Conservation (phyloP, 306 rosid genomes). For the Crotalaria pallida region DNA sequence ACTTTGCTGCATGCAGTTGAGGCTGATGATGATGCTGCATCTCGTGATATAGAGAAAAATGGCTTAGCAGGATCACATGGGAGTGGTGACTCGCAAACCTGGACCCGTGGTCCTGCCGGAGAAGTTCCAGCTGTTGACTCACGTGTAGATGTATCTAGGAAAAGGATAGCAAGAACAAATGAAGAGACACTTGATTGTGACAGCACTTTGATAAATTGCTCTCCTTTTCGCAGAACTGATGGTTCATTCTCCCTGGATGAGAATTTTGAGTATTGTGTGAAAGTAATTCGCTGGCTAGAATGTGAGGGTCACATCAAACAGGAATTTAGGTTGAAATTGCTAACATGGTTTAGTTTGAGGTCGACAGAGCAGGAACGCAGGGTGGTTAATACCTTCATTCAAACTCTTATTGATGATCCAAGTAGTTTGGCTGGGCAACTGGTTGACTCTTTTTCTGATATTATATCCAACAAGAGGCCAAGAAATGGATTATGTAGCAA, state of each 20-base stretch:
- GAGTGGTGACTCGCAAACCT: conserved; percentile 86
- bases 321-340: conserved; percentile 89
- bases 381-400: conserved; percentile 92
- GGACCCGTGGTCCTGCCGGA: conserved; percentile 50
- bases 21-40: conserved; percentile 85
- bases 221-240: conserved; percentile 53
- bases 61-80: conserved; percentile 78
- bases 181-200: conserved; percentile 88
- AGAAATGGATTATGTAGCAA: conserved; percentile 59
- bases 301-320: conserved; percentile 85
- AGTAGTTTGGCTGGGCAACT: conserved; percentile 96
- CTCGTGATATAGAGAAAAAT: conserved; percentile 57
- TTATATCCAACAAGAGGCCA: conserved; percentile 81
- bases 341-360: conserved; percentile 98
- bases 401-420: conserved; percentile 88
- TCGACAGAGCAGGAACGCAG: conserved; percentile 96
- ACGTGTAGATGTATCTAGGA: conserved; percentile 46
- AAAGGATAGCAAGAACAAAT: conserved; percentile 58
- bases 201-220: conserved; percentile 81
- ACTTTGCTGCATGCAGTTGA: conserved; percentile 68
- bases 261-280: conserved; percentile 91
- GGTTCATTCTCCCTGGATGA: conserved; percentile 67
- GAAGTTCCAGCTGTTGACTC: conserved; percentile 89
- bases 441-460: conserved; percentile 90
- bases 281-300: conserved; percentile 93